These are phyloP conservation scores for Xylaria sp. DNA, from an alignment of 2,329 filamentous ascomycete species.

Conservation along the genomic window DNA sequence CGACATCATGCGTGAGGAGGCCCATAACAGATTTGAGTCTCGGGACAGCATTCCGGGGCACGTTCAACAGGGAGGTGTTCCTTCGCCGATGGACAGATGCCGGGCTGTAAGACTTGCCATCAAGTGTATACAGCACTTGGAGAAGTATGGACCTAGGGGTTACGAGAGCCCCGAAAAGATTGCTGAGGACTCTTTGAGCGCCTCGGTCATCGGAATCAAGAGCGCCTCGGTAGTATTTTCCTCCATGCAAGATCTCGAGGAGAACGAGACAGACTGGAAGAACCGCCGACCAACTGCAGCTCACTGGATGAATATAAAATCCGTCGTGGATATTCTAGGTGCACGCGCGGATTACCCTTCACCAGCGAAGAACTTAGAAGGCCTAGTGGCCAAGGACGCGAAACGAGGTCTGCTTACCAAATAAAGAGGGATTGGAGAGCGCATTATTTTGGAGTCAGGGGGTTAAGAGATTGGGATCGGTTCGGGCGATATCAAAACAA, in stretches of 20 bases:
- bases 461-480: constrained; percentile 19
- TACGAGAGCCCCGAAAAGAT: constrained; percentile 69
- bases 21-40: constrained; percentile 90
- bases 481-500: constrained; percentile 19
- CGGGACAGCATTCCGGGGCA: constrained; percentile 92
- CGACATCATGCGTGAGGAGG: constrained; percentile 94
- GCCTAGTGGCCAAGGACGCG: constrained; percentile 67
- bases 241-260: constrained; percentile 82
- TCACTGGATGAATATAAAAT: constrained; percentile 85
- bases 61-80: constrained; percentile 92
- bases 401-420: constrained; percentile 62
- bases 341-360: constrained; percentile 69
- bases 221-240: constrained; percentile 91
- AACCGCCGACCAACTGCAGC: constrained; percentile 85
- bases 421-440: neutral
- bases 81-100: constrained; percentile 95
- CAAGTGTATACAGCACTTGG: constrained; percentile 92
- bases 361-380: constrained; percentile 62
- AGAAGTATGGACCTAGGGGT: constrained; percentile 75
- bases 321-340: constrained; percentile 84
- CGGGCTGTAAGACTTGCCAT: constrained; percentile 91
- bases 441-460: constrained; percentile 29
- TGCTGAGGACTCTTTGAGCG: constrained; percentile 76
- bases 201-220: constrained; percentile 89
- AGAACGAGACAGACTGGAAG: constrained; percentile 89